Conservation (phyloP, 345 rosid genomes). For the Dimocarpus longan region DNA sequence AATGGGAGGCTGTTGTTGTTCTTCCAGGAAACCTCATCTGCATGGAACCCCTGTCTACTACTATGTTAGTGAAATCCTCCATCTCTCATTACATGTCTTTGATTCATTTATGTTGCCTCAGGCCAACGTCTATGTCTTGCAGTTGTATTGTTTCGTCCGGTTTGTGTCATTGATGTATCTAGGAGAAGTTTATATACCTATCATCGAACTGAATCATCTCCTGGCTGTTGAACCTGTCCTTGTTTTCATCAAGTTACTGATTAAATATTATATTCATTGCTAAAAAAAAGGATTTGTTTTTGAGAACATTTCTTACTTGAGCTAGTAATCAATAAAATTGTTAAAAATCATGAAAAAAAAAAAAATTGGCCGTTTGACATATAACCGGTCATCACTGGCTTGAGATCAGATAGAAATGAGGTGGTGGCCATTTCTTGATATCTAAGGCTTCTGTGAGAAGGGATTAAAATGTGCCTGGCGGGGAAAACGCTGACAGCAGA, state of each 20-base stretch:
- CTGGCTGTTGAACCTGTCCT: not conserved
- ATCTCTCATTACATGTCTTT: not conserved
- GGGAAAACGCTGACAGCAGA: not conserved
- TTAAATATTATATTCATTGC: not conserved
- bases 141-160: not conserved
- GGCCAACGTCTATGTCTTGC: constrained; percentile 3
- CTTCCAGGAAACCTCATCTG: constrained; percentile 74
- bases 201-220: not conserved
- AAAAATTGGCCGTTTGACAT: not conserved
- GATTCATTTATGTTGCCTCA: not conserved
- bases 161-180: not conserved
- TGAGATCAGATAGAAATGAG: not conserved
- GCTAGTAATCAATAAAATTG: not conserved
- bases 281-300: not conserved
- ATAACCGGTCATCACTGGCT: not conserved
- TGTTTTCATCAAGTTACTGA: not conserved
- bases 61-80: constrained; percentile 54
- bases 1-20: constrained; percentile 97
- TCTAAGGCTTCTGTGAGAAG: not conserved
- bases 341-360: not conserved
- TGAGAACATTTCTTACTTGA: not conserved
- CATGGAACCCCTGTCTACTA: constrained; percentile 80
- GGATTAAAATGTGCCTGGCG: not conserved
- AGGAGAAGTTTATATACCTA: not conserved
- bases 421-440: not conserved